phyloP scores from a whole-genome alignment of 2,329 filamentous ascomycete genomes.

The Taxawa tesnikishii region DNA sequence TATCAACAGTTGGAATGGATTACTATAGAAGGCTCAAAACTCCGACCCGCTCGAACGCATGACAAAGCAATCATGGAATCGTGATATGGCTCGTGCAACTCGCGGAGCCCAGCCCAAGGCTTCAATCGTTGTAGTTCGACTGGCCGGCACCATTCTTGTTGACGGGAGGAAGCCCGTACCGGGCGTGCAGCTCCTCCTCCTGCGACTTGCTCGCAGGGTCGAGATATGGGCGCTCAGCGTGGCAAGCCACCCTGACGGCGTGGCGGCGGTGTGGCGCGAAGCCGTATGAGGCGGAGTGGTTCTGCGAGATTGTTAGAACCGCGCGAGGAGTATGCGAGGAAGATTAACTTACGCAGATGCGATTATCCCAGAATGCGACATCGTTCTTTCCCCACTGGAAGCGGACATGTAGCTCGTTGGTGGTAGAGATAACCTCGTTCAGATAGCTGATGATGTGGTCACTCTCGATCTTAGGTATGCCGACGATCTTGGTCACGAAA shows the following conservation, averaged over 20 bases:
- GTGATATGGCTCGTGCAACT: no score
- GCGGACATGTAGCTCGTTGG: constrained; percentile 57
- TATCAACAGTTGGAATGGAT: no score
- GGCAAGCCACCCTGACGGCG: constrained; percentile 36
- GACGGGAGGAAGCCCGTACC: constrained; percentile 36
- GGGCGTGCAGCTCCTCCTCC: constrained; percentile 38
- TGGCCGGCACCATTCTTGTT: constrained; percentile 44
- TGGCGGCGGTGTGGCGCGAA: constrained; percentile 45
- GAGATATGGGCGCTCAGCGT: constrained; percentile 35
- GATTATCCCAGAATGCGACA: constrained; percentile 55
- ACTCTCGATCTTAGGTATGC: constrained; percentile 43
- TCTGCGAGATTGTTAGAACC: no score
- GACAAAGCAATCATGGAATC: no score
- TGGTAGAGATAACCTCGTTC: constrained; percentile 41
- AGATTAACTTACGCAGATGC: constrained; percentile 7
- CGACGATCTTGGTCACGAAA: constrained; percentile 46
- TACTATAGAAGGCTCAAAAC: no score
- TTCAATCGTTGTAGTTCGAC: constrained; percentile 45
- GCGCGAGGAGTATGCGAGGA: no score
- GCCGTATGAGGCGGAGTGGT: constrained; percentile 28
- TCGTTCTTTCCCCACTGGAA: constrained; percentile 54
- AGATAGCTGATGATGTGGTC: constrained; percentile 40
- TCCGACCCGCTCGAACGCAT: no score
- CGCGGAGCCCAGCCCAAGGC: no score
- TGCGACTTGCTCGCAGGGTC: constrained; percentile 35